Evolutionary conservation across 805 yeast genomes (phyloP).

Genomic region (Ogataea henricii): DNA sequence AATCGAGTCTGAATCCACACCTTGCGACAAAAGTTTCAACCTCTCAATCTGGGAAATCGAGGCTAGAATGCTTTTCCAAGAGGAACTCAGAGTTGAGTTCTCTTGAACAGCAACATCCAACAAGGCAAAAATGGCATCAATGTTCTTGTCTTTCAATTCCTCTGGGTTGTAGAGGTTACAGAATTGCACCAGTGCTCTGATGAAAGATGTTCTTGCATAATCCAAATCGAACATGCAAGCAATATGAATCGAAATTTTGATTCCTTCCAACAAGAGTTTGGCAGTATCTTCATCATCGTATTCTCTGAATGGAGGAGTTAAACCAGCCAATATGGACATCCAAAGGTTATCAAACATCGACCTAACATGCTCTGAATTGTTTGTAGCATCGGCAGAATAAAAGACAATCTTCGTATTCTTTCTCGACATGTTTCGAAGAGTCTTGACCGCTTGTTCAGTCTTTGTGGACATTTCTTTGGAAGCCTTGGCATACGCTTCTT

Average conservation of each 20-base stretch:
- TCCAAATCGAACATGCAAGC: slow-evolving; percentile 82
- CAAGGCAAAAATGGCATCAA: slow-evolving; percentile 74
- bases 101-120: slow-evolving; percentile 77
- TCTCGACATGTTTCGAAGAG: slow-evolving; percentile 52
- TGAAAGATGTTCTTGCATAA: slow-evolving; percentile 84
- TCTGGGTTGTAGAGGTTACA: slow-evolving; percentile 76
- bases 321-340: slow-evolving; percentile 96
- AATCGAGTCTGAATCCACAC: slow-evolving; percentile 77
- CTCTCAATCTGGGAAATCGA: slow-evolving; percentile 91
- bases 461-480: slow-evolving; percentile 88
- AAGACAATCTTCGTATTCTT: slow-evolving; percentile 52
- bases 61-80: slow-evolving; percentile 84
- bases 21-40: slow-evolving; percentile 82
- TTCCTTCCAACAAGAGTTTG: slow-evolving; percentile 77
- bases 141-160: slow-evolving; percentile 76
- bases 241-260: slow-evolving; percentile 77
- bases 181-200: slow-evolving; percentile 87
- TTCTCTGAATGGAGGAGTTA: slow-evolving; percentile 91
- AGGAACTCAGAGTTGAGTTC: slow-evolving; percentile 68
- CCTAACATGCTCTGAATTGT: slow-evolving; percentile 81
- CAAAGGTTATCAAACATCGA: slow-evolving; percentile 93
- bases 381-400: slow-evolving; percentile 66
- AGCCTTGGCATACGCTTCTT: slow-evolving; percentile 89
- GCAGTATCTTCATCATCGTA: slow-evolving; percentile 75
- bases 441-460: slow-evolving; percentile 80